Evolutionary conservation across 1,139 yeast species (phyloP).

Genomic region (Candida sp.): DNA sequence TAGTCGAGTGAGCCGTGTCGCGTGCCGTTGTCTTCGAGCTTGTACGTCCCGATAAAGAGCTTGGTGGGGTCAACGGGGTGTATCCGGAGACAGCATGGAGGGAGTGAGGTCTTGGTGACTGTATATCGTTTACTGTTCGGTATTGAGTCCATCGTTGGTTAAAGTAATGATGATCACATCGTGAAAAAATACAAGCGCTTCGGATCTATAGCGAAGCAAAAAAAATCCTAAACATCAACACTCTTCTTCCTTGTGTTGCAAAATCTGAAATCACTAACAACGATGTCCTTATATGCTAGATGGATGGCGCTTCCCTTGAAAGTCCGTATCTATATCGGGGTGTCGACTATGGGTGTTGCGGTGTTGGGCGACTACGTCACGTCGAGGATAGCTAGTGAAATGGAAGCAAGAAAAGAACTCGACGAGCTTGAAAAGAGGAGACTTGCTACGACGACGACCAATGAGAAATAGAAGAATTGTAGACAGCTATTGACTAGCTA

Average conservation of each 20-base stretch:
- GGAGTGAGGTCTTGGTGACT: slow-evolving; percentile 51
- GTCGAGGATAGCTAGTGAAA: slow-evolving; percentile 49
- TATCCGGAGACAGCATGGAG: slow-evolving; percentile 82
- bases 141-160: neutral
- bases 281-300: slow-evolving; percentile 43
- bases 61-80: slow-evolving; percentile 54
- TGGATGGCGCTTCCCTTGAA: slow-evolving; percentile 57
- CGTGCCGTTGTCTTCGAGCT: slow-evolving; percentile 59
- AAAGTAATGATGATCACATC: neutral
- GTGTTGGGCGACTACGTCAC: slow-evolving; percentile 54
- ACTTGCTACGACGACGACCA: neutral
- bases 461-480: neutral
- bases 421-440: neutral
- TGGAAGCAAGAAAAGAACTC: slow-evolving; percentile 23
- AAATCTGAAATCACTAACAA: neutral
- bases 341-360: slow-evolving; percentile 57
- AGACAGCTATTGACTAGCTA: neutral
- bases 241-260: neutral
- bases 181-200: too few relatives aligned
- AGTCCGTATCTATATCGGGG: slow-evolving; percentile 57
- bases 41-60: slow-evolving; percentile 78
- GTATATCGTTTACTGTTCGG: slow-evolving; percentile 22
- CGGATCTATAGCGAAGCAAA: neutral
- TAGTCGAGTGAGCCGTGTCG: slow-evolving; percentile 81
- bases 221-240: neutral